Percentiles rank a stretch among this genome's conserved stretches.
Conservation (phyloP, 352 stramenopile genomes). For the Pythium dissimile region DNA sequence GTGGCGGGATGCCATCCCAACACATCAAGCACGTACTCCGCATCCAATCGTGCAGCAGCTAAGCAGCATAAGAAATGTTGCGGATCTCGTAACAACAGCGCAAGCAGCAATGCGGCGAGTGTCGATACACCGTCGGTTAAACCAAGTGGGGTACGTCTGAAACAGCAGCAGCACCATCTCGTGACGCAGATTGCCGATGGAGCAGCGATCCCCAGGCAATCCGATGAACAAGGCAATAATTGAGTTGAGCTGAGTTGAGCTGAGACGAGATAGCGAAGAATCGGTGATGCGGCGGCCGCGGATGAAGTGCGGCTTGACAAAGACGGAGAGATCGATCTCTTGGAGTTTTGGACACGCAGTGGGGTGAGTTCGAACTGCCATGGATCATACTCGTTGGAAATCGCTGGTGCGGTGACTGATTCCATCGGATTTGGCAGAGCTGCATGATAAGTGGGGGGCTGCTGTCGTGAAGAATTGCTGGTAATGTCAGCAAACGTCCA, state of each 20-base stretch:
- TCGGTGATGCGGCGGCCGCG: not conserved
- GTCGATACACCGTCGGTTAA: slow-evolving; percentile 9
- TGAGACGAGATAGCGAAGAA: too few species aligned
- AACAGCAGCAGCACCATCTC: slow-evolving; percentile 17
- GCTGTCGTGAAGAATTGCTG: too few species aligned
- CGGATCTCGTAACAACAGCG: slow-evolving; percentile 2
- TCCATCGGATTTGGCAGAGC: too few species aligned
- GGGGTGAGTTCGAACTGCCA: slow-evolving; percentile 14
- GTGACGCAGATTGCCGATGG: slow-evolving; percentile 7
- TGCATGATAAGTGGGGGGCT: too few species aligned
- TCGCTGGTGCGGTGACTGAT: not conserved
- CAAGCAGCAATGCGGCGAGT: slow-evolving; percentile 1
- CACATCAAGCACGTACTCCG: slow-evolving; percentile 7
- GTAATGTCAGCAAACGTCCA: too few species aligned
- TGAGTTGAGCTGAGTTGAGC: not conserved
- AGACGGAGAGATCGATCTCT: slow-evolving; percentile 20
- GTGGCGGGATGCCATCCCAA: slow-evolving; percentile 8
- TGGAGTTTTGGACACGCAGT: slow-evolving; percentile 6
- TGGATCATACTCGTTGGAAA: not conserved
- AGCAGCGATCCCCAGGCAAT: not conserved
- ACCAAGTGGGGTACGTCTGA: slow-evolving; percentile 21
- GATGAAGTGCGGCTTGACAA: slow-evolving; percentile 13
- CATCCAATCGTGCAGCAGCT: not conserved
- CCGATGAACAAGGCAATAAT: not conserved
- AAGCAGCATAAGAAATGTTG: not conserved